Evolutionary conservation across 306 rosid genomes (phyloP).

Genomic region (Amphicarpaea edgeworthii): DNA sequence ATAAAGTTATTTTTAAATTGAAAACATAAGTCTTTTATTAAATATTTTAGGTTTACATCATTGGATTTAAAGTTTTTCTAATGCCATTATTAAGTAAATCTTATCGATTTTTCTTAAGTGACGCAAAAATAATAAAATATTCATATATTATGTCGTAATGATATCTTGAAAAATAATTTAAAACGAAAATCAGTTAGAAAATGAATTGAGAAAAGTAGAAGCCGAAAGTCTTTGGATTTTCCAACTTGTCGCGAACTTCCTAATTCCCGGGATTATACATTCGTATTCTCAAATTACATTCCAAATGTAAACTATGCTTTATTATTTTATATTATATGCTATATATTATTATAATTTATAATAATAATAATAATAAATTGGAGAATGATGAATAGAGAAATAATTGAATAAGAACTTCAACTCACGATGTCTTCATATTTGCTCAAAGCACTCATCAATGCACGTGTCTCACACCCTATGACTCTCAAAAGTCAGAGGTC

Average conservation of each 20-base stretch:
- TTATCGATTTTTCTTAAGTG: background rate
- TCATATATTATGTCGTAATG: background rate
- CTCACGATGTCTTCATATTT: background rate
- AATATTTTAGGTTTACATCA: background rate
- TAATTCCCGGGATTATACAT: constrained; percentile 1
- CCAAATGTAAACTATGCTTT: no score
- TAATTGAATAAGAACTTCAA: background rate
- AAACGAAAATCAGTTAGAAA: background rate
- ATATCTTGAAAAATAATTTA: background rate
- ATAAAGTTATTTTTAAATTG: no score
- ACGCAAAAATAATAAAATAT: background rate
- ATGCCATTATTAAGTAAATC: background rate
- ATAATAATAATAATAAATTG: background rate
- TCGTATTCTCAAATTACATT: background rate
- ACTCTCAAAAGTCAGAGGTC: constrained; percentile 51
- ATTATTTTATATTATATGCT: background rate
- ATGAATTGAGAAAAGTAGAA: background rate
- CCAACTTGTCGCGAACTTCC: background rate
- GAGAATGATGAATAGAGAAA: background rate
- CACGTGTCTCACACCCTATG: constrained; percentile 37
- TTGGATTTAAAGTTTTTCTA: background rate
- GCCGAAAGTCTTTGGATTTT: background rate
- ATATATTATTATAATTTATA: background rate
- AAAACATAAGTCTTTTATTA: no score
- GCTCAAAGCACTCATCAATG: constrained; percentile 5